Base-by-base conservation (phyloP, 2,329 filamentous ascomycete species). In the Nemania abortiva region DNA sequence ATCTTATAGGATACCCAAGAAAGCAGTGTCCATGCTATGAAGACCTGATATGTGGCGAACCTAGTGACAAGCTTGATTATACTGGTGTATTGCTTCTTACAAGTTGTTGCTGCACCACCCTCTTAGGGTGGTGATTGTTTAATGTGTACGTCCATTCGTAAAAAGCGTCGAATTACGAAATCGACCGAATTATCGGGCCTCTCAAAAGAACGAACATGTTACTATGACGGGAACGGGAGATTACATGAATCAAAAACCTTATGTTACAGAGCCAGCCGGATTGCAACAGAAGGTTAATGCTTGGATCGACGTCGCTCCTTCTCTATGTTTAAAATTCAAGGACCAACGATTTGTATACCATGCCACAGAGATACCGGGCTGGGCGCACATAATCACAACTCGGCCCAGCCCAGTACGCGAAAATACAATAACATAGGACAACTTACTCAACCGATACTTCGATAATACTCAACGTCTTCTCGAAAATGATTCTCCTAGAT, bases 161-260 rank as follows among this genome's bases (percentile, higher is more conserved):
- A n/a, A n/a, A n/a, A n/a, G n/a, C n/a, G 9, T 34, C 4, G 31
- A 34, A 34, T 9, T 34, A 34, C 31, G 37, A 20, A 29, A 27
- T 39, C 3, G 11, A 6, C 37, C 37, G 45, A 63, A 15, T 20
- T 58, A 18, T 39, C 13, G 60, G 11, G 27, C 27, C 50, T 37
- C 50, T 42, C n/a, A 27, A 58, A 24, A 39, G 22, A 55, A 34
- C 4, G 4, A 24, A 20, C 11, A 22, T 3, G 61, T 65, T 68
- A 69, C 62, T 10, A 27, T 39, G 45, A 55, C 53, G 63, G 57
- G 37, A 69, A 55, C 58, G 54, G 58, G 63, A 56, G 54, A 69
- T 66, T 66, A 47, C 58, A 52, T 50, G 58, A 63, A 22, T 29
- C 13, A 37, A 45, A 22, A 54, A 57, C 27, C 13, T 27, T 45